phyloP scores from a whole-genome alignment of 2,329 filamentous ascomycete species.

The Malbranchea zuffiana region DNA sequence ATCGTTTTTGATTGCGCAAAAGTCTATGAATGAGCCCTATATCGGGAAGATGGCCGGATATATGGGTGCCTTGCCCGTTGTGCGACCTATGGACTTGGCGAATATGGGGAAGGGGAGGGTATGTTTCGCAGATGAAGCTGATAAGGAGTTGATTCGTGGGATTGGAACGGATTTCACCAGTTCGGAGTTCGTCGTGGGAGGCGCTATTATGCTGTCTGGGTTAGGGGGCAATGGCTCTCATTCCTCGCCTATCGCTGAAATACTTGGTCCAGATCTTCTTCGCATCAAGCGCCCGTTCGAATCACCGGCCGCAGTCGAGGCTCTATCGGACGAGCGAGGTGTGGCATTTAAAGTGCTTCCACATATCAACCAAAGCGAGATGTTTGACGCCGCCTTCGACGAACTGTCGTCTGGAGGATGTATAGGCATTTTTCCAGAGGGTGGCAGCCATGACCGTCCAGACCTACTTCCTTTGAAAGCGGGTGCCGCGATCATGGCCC shows the following conservation, averaged over 20 bases:
- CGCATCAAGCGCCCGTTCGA: conserved; percentile 69
- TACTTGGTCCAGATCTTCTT: conserved; percentile 61
- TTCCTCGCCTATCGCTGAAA: conserved; percentile 60
- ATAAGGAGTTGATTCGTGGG: conserved; percentile 62
- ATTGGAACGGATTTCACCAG: conserved; percentile 64
- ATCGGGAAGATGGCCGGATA: conserved; percentile 69
- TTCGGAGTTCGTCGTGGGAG: conserved; percentile 54
- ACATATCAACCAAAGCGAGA: conserved; percentile 72
- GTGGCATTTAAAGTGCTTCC: conserved; percentile 68
- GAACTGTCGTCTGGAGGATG: conserved; percentile 66
- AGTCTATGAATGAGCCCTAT: conserved; percentile 69
- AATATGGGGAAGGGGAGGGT: conserved; percentile 61
- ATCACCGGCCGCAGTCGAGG: conserved; percentile 51
- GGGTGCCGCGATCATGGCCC: conserved; percentile 80
- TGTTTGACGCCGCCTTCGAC: conserved; percentile 75
- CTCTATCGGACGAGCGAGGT: conserved; percentile 42
- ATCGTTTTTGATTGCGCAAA: conserved; percentile 73
- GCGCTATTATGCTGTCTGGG: conserved; percentile 65
- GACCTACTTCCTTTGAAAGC: conserved; percentile 76
- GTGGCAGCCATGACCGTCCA: conserved; percentile 76
- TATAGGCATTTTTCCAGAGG: conserved; percentile 81
- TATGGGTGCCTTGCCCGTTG: conserved; percentile 71
- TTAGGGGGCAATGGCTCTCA: conserved; percentile 59
- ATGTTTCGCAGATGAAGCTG: conserved; percentile 66
- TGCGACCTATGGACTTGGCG: conserved; percentile 67